Evolutionary conservation across 371 early-diverging fungal species (phyloP), one percentile per base, ranked within the genome.

Genomic region (Saksenaea vasiformis): DNA sequence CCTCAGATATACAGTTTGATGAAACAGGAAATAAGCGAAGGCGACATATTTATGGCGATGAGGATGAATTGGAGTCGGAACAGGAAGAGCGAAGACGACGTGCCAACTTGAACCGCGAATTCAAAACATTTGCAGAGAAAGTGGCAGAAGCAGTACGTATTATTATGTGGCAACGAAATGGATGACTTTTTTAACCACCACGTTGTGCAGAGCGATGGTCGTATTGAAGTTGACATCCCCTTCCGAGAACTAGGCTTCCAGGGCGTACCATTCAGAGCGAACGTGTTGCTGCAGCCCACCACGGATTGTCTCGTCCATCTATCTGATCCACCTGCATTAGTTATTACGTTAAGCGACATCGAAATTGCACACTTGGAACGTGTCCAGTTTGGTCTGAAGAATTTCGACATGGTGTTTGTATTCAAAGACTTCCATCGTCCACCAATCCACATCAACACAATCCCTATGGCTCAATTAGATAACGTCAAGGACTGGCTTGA

Each of bases 301-400:
- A 93, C 92, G 17, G 98, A 99, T 58, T 98, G 98, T 75, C 82
- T 99, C 34, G 97, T 99, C 1, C 97, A 98, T 64, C 77, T 99
- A 67, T 91, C 94, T 26, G 99, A 99, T 65, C 92, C 94, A 36
- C 99, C 99, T 8, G 97, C 96, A 84, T 74, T 98, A 57, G 91
- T 98, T 9, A 86, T 99, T 37, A 93, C 98, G 0, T 77, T 99
- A 19, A 85, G 89, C 13, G 99, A 99, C 54, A 92, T 99, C 35
- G 99, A 99, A 84, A 80, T 99, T 41, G 98, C 93, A 3, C 97
- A 98, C 77, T 85, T 99, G 77, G 99, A 99, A 83, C 92, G 99
- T 73, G 96, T 99, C 43, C 80, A 95, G 78, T 99, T 96, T 77
- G 98, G 97, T 10, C 86, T 99, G 34, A 98, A 98, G 86, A 98